phyloP scores from a whole-genome alignment of 305 asterid genomes.

The Rubia peregrina region DNA sequence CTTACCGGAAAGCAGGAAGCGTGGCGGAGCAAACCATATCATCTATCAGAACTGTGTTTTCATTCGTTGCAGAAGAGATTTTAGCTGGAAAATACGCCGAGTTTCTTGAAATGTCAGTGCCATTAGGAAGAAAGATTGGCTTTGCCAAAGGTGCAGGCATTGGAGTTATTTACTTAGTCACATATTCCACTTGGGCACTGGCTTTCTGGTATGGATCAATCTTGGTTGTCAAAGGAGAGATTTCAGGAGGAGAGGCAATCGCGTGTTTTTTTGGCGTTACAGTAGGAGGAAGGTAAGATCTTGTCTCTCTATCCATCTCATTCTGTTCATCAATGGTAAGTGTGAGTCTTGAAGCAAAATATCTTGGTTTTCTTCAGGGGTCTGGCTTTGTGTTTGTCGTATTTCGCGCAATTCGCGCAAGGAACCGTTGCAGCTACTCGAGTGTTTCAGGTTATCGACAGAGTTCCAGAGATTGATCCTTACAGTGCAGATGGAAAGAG shows the following conservation, averaged over 20 bases:
- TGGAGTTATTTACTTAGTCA: slow-evolving; percentile 71
- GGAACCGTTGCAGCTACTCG: slow-evolving; percentile 76
- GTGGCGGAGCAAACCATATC: slow-evolving; percentile 78
- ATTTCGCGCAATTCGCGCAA: slow-evolving; percentile 80
- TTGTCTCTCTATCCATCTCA: background rate
- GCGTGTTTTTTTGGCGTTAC: slow-evolving; percentile 90
- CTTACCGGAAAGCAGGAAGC: slow-evolving; percentile 67
- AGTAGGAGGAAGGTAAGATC: slow-evolving; percentile 65
- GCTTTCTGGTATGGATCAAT: slow-evolving; percentile 89
- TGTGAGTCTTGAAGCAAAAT: background rate
- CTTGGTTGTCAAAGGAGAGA: slow-evolving; percentile 38
- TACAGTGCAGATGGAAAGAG: slow-evolving; percentile 52
- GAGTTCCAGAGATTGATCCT: slow-evolving; percentile 66
- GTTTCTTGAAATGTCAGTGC: slow-evolving; percentile 42
- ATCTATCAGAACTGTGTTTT: slow-evolving; percentile 61
- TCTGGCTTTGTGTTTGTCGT: slow-evolving; percentile 67
- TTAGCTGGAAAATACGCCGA: slow-evolving; percentile 50
- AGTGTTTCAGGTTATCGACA: slow-evolving; percentile 59
- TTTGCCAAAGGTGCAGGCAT: slow-evolving; percentile 80
- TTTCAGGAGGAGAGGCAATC: slow-evolving; percentile 69
- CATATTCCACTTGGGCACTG: slow-evolving; percentile 82
- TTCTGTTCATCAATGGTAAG: background rate
- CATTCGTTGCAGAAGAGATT: slow-evolving; percentile 74
- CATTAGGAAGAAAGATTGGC: slow-evolving; percentile 59
- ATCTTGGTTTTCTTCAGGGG: slow-evolving; percentile 40